These are phyloP conservation scores for Fomitopsis betulina DNA, from an alignment of 1,284 basidiomycete species.

Conservation along the genomic window DNA sequence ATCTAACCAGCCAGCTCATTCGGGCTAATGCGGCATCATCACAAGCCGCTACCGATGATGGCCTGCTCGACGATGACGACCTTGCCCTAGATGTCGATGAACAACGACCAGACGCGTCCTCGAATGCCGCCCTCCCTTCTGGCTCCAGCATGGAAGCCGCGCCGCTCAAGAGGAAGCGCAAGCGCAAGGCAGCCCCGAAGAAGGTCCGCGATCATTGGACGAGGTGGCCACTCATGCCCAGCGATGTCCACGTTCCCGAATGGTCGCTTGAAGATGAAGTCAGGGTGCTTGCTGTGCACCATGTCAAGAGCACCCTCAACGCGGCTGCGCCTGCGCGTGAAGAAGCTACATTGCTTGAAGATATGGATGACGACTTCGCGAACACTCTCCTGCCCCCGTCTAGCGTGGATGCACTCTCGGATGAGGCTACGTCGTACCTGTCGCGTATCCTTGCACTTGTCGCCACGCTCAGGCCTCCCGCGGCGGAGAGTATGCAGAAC, in stretches of 20 bases:
- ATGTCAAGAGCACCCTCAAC: slow-evolving; percentile 2
- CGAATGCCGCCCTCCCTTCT: background rate
- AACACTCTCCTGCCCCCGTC: slow-evolving; percentile 27
- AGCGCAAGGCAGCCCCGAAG: slow-evolving; percentile 5
- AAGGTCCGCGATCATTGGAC: slow-evolving; percentile 45
- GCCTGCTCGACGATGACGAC: slow-evolving; percentile 8
- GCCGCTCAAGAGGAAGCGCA: slow-evolving; percentile 14
- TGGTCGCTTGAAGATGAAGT: slow-evolving; percentile 61
- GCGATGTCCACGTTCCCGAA: slow-evolving; percentile 54
- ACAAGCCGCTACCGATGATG: slow-evolving; percentile 4
- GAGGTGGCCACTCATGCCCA: slow-evolving; percentile 56
- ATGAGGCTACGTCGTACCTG: slow-evolving; percentile 36
- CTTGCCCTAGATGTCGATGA: slow-evolving; percentile 8
- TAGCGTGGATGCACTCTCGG: slow-evolving; percentile 21
- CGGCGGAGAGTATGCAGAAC: slow-evolving; percentile 45
- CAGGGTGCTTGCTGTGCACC: slow-evolving; percentile 32
- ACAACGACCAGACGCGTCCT: slow-evolving; percentile 7
- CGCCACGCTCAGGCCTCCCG: slow-evolving; percentile 40
- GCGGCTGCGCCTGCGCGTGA: slow-evolving; percentile 8
- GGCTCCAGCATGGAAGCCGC: background rate
- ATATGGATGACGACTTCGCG: slow-evolving; percentile 27
- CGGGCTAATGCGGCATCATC: background rate
- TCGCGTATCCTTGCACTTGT: slow-evolving; percentile 41
- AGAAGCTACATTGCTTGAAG: slow-evolving; percentile 28
- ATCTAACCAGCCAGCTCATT: slow-evolving; percentile 46